phyloP scores from a whole-genome alignment of 2,329 filamentous ascomycete species.

The Colletotrichum camelliae region DNA sequence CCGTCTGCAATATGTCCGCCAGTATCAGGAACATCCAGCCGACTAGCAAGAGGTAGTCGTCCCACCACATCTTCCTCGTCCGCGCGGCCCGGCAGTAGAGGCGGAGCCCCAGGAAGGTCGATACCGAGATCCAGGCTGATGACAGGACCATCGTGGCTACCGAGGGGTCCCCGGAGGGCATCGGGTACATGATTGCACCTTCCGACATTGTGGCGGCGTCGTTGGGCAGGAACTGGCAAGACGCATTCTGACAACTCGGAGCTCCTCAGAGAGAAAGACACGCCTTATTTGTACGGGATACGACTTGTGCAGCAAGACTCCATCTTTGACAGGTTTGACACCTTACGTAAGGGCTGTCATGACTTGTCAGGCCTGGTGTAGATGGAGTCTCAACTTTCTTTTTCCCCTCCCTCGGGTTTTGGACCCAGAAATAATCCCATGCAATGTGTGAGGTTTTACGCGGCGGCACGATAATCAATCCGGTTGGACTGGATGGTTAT shows the following conservation, averaged over 20 bases:
- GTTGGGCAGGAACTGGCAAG: neutral
- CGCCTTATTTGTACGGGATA: neutral
- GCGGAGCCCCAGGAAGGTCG: constrained; percentile 31
- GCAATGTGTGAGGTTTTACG: neutral
- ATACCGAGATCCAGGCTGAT: neutral
- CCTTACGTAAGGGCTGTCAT: neutral
- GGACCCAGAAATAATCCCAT: neutral
- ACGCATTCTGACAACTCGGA: rapidly evolving
- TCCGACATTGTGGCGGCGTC: neutral
- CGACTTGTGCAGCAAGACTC: neutral
- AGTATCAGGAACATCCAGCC: constrained; percentile 35
- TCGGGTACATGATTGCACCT: neutral
- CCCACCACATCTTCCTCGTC: constrained; percentile 40
- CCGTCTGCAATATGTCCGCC: neutral
- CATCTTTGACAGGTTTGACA: neutral
- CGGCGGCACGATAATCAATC: neutral
- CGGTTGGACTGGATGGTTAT: neutral
- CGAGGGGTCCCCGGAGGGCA: neutral
- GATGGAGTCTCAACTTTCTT: neutral
- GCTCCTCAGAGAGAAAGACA: neutral
- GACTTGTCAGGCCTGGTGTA: neutral
- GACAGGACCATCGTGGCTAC: neutral
- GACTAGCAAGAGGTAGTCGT: constrained; percentile 39
- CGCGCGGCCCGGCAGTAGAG: constrained; percentile 37
- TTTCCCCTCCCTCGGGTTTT: neutral